Conservation (phyloP, 805 yeast species). For the Sungouiozyma intestinalis region DNA sequence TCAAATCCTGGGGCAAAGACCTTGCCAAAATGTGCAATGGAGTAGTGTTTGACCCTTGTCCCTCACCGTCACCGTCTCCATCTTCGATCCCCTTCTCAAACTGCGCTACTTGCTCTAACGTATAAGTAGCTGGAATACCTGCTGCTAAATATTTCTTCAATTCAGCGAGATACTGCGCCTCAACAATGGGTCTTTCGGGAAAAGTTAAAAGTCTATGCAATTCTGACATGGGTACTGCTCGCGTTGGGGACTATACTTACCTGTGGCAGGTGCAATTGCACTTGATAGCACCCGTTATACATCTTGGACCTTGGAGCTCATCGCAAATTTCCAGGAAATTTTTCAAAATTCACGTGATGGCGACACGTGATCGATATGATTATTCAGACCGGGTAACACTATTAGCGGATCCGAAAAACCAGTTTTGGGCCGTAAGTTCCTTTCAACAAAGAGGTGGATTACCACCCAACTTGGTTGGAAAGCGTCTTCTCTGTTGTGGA, state of each 20-base stretch:
- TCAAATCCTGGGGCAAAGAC: constrained; percentile 31
- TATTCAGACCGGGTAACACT: no score
- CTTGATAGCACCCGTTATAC: neutral
- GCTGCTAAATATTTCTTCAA: constrained; percentile 39
- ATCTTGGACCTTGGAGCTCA: no score
- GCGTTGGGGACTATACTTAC: no score
- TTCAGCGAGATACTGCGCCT: constrained; percentile 32
- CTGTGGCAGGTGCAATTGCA: neutral
- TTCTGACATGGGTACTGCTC: constrained; percentile 57
- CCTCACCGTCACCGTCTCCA: constrained; percentile 25
- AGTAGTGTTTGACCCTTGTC: constrained; percentile 50
- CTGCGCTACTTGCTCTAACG: constrained; percentile 63
- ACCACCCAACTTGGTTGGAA: no score
- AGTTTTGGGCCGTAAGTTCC: no score
- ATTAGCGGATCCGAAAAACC: no score
- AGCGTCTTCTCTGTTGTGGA: no score
- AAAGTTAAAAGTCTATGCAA: constrained; percentile 52
- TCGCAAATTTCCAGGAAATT: no score
- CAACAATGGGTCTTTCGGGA: constrained; percentile 42
- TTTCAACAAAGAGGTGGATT: no score
- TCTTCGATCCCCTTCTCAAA: constrained; percentile 33
- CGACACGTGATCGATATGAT: no score
- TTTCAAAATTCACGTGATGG: no score
- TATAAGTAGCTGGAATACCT: constrained; percentile 78
- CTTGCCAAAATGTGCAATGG: constrained; percentile 66